phyloP scores from a whole-genome alignment of 202 grass and related monocot genomes.

The Setaria viridis region DNA sequence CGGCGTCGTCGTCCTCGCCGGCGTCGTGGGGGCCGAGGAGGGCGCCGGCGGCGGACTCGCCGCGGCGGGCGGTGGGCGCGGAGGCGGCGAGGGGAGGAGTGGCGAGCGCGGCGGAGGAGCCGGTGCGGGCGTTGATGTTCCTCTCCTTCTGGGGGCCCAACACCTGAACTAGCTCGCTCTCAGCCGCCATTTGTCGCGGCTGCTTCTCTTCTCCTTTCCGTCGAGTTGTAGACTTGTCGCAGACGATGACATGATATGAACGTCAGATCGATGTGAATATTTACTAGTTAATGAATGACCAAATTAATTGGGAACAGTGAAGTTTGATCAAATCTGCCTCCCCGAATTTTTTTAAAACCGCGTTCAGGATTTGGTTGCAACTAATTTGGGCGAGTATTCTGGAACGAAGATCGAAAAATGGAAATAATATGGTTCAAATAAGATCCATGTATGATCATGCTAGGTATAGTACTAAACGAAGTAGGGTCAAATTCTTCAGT shows the following conservation, averaged over 20 bases:
- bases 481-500: too few species aligned
- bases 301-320: neutral
- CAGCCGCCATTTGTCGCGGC: neutral
- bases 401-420: neutral
- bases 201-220: neutral
- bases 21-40: slow-evolving; percentile 31
- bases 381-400: neutral
- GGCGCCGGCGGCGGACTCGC: slow-evolving; percentile 11
- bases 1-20: slow-evolving; percentile 5
- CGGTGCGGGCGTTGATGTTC: slow-evolving; percentile 68
- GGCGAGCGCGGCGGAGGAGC: slow-evolving; percentile 52
- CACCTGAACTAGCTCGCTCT: neutral
- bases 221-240: neutral
- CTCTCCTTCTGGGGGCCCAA: slow-evolving; percentile 73
- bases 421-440: neutral
- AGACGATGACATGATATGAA: neutral
- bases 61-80: slow-evolving; percentile 29
- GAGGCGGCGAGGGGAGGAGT: neutral
- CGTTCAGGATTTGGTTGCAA: neutral
- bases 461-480: too few species aligned
- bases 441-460: too few species aligned
- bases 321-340: neutral
- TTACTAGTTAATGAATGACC: neutral
- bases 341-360: too few species aligned
- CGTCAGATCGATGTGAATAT: neutral